Evolutionary conservation across 495 filamentous ascomycete species (phyloP).

Genomic region (Xylaria scruposa): DNA sequence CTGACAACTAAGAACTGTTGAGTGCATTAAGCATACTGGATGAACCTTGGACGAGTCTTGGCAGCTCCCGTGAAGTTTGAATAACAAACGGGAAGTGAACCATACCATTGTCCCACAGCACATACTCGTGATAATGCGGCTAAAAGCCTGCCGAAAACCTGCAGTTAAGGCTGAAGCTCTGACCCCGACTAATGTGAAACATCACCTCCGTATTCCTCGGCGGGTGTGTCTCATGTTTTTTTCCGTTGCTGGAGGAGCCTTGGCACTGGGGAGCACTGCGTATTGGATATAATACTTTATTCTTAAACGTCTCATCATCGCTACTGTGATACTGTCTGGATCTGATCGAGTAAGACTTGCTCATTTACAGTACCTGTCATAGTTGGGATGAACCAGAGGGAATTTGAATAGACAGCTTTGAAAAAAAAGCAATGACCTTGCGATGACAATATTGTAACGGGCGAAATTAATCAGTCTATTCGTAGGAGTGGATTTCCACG

Average conservation of each 20-base stretch:
- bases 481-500: not conserved
- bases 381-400: not conserved
- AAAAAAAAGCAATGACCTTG: not conserved
- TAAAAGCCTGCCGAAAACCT: constrained; percentile 10
- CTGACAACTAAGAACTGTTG: not conserved
- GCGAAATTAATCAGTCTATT: not conserved
- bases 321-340: not conserved
- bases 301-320: not conserved
- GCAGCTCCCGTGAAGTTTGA: not conserved
- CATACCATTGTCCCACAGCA: not conserved
- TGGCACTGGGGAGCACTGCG: not conserved
- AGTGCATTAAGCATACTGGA: not conserved
- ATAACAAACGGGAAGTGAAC: not conserved
- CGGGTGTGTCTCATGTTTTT: constrained; percentile 19
- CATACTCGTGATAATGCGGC: not conserved
- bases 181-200: constrained; percentile 16
- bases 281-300: not conserved
- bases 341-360: not conserved
- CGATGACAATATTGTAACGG: not conserved
- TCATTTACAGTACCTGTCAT: not conserved
- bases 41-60: not conserved
- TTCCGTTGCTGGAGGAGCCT: constrained; percentile 8
- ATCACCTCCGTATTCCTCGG: constrained; percentile 6
- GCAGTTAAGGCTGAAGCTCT: not conserved
- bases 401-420: not conserved